phyloP scores from a whole-genome alignment of 805 yeast genomes.

The Monosporozyma servazzii region DNA sequence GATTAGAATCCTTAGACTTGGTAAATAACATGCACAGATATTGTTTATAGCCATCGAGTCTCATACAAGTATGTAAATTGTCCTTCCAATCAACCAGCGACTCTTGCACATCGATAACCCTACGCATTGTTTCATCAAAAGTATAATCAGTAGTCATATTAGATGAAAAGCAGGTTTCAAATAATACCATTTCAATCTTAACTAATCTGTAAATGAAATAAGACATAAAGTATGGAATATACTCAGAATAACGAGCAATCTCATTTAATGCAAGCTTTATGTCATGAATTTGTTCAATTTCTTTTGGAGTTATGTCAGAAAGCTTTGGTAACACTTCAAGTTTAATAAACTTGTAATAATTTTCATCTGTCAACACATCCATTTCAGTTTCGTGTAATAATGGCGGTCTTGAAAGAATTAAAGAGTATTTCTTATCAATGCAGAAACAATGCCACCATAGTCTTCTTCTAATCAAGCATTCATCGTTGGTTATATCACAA shows the following conservation, averaged over 20 bases:
- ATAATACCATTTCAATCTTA: slow-evolving; percentile 12
- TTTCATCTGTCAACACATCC: slow-evolving; percentile 17
- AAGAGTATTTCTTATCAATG: slow-evolving; percentile 16
- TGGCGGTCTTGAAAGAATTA: slow-evolving; percentile 18
- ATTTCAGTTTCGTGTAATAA: slow-evolving; percentile 16
- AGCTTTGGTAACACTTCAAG: slow-evolving; percentile 6
- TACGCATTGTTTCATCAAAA: slow-evolving; percentile 19
- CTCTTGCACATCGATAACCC: slow-evolving; percentile 10
- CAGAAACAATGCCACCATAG: slow-evolving; percentile 41
- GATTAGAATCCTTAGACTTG: slow-evolving; percentile 11
- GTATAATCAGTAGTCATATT: slow-evolving; percentile 11
- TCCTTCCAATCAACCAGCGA: slow-evolving; percentile 18
- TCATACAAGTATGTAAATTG: slow-evolving; percentile 17
- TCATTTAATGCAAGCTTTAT: slow-evolving; percentile 13
- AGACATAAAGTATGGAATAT: slow-evolving; percentile 16
- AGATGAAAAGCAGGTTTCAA: slow-evolving; percentile 15
- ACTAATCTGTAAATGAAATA: slow-evolving; percentile 14
- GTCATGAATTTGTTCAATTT: slow-evolving; percentile 8
- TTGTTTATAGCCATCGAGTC: slow-evolving; percentile 15
- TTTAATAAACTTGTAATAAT: slow-evolving; percentile 14
- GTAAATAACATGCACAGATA: slow-evolving; percentile 15
- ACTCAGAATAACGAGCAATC: slow-evolving; percentile 13
- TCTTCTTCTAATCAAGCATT: slow-evolving; percentile 31
- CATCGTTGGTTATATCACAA: slow-evolving; percentile 30
- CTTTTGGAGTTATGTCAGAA: slow-evolving; percentile 6